Evolutionary conservation across 2,329 filamentous ascomycete genomes (phyloP), one percentile per base, ranked within the genome.

Genomic region (Talaromyces sp.): DNA sequence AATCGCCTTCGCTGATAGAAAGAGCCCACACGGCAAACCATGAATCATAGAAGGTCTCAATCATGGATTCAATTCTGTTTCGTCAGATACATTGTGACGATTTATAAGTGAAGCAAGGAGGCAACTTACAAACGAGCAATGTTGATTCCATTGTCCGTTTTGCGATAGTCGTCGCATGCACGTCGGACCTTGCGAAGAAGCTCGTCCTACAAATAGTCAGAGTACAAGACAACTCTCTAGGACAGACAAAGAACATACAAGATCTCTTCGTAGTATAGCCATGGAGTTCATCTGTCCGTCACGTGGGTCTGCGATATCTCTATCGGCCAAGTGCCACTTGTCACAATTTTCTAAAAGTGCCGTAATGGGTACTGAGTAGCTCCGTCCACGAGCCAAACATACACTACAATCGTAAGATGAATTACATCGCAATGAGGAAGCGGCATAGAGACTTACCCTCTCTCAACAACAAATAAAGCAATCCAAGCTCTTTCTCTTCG

Each of bases 201-300:
- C 10, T 64, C 68, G 59, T 73, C 71, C 70, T 72, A 57, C 15
- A 21, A 35, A 35, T 21, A n/a, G 46, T 61, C 21, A 61, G 48
- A 13, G 8, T 11, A 17, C 9, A 19, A 3, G 5, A 25, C 17
- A 21, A 21, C 51, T 21, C 13, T 10, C 3, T 15, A 37, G 57
- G 72, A 60, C 25, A 70, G 66, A 57, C 22, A 55, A 56, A 5
- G 57, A 28, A 67, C 77, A 59, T 71, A 85, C 85, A 57, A 90
- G 68, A 64, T 89, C 85, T 66, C 87, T 78, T 56, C 87, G 79
- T 9, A 90, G 71, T 4, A 89, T 85, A 0, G 86, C 84, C 75
- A 89, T 88, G 0, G 87, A 89, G 15, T 88, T 82, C 53, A 89
- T 76, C n/a, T 86, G 84, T 0, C 86, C 86, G 67, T 90, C 87